Evolutionary conservation across 305 asterid genomes (phyloP).

Genomic region (Fraxinus nigra): DNA sequence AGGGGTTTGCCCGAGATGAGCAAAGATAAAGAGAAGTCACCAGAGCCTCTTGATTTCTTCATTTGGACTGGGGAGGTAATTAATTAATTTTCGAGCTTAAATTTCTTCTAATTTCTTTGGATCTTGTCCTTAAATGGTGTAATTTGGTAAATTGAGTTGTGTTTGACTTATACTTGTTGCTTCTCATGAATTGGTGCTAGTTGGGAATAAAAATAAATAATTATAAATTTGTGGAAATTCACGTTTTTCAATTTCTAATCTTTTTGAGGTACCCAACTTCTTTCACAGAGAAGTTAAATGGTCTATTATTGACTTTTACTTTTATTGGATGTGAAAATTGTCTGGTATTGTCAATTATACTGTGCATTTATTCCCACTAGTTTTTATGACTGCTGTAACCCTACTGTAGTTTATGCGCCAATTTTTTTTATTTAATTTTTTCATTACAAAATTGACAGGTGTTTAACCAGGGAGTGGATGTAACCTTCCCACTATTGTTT

Average conservation of each 20-base stretch:
- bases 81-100: background rate
- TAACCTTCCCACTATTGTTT: slow-evolving; percentile 6
- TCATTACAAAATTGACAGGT: background rate
- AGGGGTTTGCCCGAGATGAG: slow-evolving; percentile 46
- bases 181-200: background rate
- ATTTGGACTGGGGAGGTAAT: slow-evolving; percentile 65
- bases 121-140: background rate
- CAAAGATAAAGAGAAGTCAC: slow-evolving; percentile 52
- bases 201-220: background rate
- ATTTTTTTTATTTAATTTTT: background rate
- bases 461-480: background rate
- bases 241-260: background rate
- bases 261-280: background rate
- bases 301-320: background rate
- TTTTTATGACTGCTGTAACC: background rate
- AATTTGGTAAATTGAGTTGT: background rate
- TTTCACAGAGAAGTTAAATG: background rate
- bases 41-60: slow-evolving; percentile 69
- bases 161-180: slow-evolving; percentile 4
- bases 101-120: slow-evolving; percentile 12
- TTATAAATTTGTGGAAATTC: background rate
- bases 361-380: background rate
- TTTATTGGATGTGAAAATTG: background rate
- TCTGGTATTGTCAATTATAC: background rate
- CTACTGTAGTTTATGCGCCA: background rate